Evolutionary conservation across 1,284 basidiomycete genomes (phyloP).

Genomic region (Moesziomyces parantarcticus): DNA sequence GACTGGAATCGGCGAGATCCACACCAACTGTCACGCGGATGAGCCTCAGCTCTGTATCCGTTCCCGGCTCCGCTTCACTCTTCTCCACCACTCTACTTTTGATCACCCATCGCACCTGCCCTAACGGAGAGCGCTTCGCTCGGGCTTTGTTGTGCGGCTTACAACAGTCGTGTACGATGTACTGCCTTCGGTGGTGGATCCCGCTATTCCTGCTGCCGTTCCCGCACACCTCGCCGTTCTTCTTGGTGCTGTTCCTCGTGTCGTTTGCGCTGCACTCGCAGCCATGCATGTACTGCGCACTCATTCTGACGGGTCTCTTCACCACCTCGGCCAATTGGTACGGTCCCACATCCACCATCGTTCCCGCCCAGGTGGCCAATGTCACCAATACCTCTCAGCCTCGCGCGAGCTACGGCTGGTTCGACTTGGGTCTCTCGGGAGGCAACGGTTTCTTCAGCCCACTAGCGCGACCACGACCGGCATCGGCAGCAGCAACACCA

Average conservation of each 20-base stretch:
- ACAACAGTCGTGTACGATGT: conserved; percentile 21
- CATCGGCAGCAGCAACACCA: neutral
- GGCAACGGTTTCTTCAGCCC: conserved; percentile 42
- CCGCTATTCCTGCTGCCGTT: conserved; percentile 61
- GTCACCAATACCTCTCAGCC: neutral
- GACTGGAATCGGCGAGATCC: neutral
- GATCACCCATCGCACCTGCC: too few species aligned
- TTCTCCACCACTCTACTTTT: neutral
- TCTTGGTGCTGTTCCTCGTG: conserved; percentile 58
- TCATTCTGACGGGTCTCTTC: conserved; percentile 56
- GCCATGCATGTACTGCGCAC: conserved; percentile 61
- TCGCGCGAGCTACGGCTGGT: conserved; percentile 37
- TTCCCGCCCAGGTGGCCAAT: neutral
- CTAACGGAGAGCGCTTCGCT: too few species aligned
- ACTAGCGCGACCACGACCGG: conserved; percentile 2
- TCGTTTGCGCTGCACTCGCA: conserved; percentile 58
- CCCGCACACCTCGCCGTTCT: conserved; percentile 56
- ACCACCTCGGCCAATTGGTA: conserved; percentile 56
- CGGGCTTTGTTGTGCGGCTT: neutral
- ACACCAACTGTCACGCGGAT: too few species aligned
- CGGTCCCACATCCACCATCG: conserved; percentile 1
- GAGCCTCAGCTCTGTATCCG: neutral
- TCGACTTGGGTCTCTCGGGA: conserved; percentile 34
- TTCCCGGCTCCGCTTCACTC: neutral
- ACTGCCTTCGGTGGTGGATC: conserved; percentile 64